Conservation (phyloP, 768 basidiomycete species). For the Termitomyces sp. region DNA sequence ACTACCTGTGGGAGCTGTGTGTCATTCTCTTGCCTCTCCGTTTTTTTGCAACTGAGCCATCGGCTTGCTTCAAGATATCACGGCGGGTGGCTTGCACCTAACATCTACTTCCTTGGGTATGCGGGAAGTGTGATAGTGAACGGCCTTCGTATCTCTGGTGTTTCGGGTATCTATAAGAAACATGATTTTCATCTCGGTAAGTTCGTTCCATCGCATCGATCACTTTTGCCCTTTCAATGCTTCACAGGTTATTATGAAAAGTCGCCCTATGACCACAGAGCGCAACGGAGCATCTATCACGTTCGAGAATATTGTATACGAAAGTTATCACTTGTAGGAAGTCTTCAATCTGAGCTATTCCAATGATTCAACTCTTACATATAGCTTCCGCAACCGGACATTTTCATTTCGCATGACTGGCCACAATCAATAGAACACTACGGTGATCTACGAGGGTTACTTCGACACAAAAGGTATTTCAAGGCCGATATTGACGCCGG, state of each 20-base stretch:
- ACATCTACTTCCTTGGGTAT: conserved; percentile 93
- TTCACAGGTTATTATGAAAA: conserved; percentile 72
- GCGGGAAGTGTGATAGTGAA: conserved; percentile 87
- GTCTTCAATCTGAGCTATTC: conserved; percentile 12
- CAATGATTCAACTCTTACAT: conserved; percentile 10
- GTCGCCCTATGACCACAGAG: conserved; percentile 69
- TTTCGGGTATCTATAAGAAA: conserved; percentile 86
- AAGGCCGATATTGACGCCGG: conserved; percentile 60
- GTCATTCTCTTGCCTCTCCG: conserved; percentile 21
- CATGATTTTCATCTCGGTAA: conserved; percentile 69
- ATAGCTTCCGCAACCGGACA: conserved; percentile 57
- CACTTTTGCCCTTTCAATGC: background rate
- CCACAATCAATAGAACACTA: conserved; percentile 79
- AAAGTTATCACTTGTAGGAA: conserved; percentile 62
- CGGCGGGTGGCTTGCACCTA: conserved; percentile 94
- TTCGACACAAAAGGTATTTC: conserved; percentile 78
- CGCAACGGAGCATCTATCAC: conserved; percentile 86
- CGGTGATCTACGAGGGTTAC: conserved; percentile 60
- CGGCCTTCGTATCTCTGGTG: conserved; percentile 83
- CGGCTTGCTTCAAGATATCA: conserved; percentile 59
- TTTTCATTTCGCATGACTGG: conserved; percentile 98
- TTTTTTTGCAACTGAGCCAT: background rate
- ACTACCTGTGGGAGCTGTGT: conserved; percentile 94
- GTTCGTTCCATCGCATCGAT: conserved; percentile 14
- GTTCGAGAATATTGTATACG: conserved; percentile 81